Conservation (phyloP, 2,329 filamentous ascomycete genomes). For the Penicillium sp. region DNA sequence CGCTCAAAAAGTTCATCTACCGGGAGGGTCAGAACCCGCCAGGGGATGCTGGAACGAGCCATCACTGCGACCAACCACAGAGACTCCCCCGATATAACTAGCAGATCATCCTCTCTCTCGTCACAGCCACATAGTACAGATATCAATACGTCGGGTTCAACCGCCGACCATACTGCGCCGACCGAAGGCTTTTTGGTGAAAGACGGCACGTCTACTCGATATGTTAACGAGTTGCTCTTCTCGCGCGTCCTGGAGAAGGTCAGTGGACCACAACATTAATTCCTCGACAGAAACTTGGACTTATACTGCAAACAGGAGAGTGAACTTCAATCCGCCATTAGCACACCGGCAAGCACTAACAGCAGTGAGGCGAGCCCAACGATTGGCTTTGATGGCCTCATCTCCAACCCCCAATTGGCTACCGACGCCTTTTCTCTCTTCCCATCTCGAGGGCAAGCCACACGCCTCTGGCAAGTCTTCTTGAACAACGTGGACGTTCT, state of each 20-base stretch:
- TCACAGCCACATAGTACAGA: background rate
- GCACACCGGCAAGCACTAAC: background rate
- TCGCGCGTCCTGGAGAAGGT: background rate
- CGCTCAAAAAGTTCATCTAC: background rate
- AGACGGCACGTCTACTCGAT: background rate
- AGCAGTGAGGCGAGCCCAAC: background rate
- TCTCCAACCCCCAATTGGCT: background rate
- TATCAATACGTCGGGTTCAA: background rate
- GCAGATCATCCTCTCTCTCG: background rate
- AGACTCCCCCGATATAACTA: background rate
- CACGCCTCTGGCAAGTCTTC: background rate
- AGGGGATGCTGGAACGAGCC: background rate
- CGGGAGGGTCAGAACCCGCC: background rate
- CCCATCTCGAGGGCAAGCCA: background rate
- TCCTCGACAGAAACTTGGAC: background rate
- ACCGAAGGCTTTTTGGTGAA: background rate
- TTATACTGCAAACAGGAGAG: background rate
- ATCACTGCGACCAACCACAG: background rate
- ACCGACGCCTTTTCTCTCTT: background rate
- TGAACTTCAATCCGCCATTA: background rate
- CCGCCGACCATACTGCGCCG: background rate
- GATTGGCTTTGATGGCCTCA: background rate
- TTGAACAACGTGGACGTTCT: background rate
- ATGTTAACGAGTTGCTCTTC: background rate
- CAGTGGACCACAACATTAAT: background rate